Evolutionary conservation across 441 rosid genomes (phyloP).

Genomic region (Croton laevigatus): DNA sequence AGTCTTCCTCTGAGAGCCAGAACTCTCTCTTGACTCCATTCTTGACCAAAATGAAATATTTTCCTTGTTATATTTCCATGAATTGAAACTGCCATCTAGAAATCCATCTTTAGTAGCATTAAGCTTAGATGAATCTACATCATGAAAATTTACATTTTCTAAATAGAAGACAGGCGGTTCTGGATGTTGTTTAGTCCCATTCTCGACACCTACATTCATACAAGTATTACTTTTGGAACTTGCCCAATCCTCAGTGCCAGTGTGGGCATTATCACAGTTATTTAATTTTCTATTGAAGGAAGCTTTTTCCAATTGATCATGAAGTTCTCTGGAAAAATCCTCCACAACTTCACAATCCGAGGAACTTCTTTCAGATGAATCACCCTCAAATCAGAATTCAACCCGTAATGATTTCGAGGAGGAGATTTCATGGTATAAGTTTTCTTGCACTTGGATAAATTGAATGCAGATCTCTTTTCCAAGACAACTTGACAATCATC

Average conservation of each 20-base stretch:
- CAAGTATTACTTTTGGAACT: constrained; percentile 27
- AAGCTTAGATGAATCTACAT: constrained; percentile 22
- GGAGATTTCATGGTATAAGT: constrained; percentile 24
- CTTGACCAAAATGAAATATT: constrained; percentile 16
- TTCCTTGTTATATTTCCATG: constrained; percentile 20
- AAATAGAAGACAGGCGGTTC: constrained; percentile 29
- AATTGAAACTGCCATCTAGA: constrained; percentile 20
- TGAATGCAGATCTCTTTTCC: constrained; percentile 38
- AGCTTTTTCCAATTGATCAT: constrained; percentile 64
- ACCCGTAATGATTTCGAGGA: constrained; percentile 44
- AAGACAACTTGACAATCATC: constrained; percentile 44
- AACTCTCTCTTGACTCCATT: constrained; percentile 12
- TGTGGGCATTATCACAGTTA: constrained; percentile 20
- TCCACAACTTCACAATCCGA: constrained; percentile 83
- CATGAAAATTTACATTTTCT: constrained; percentile 18
- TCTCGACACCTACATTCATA: constrained; percentile 22
- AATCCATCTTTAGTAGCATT: constrained; percentile 24
- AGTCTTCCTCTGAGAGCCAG: background rate
- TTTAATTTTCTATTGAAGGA: constrained; percentile 38
- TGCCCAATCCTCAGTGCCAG: constrained; percentile 33
- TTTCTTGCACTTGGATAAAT: constrained; percentile 45
- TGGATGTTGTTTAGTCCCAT: constrained; percentile 20
- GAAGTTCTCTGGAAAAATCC: constrained; percentile 46
- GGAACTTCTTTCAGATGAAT: constrained; percentile 41
- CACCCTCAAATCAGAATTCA: constrained; percentile 39